These are phyloP conservation scores for Eimeria maxima DNA, from an alignment of 169 alveolate genomes.

Conservation along the genomic window DNA sequence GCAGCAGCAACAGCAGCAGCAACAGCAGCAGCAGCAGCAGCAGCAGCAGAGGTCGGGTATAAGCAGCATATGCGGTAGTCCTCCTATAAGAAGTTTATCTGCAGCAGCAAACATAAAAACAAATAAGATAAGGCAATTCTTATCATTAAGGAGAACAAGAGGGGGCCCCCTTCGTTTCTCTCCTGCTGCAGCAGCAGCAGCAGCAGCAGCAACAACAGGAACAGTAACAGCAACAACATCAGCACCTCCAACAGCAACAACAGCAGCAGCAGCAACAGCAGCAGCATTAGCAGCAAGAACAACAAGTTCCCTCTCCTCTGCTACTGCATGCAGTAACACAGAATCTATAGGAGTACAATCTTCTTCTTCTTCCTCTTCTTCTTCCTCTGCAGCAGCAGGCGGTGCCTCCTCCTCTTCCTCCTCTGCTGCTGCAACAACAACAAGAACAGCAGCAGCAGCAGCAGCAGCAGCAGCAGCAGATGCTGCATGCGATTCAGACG, in stretches of 20 bases:
- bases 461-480: not conserved
- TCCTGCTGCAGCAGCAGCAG: constrained; percentile 12
- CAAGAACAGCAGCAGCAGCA: not conserved
- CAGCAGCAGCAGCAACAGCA: constrained; percentile 25
- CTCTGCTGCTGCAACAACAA: not conserved
- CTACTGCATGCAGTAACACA: not conserved
- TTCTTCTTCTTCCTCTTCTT: not conserved
- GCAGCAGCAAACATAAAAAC: not conserved
- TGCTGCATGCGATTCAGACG: constrained; percentile 1
- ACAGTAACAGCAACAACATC: not conserved
- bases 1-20: constrained; percentile 70
- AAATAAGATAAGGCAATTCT: not conserved
- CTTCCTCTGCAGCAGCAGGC: constrained; percentile 19
- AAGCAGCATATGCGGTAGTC: not conserved
- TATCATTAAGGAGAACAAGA: not conserved
- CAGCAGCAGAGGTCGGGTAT: not conserved
- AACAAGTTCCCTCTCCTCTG: too few species aligned
- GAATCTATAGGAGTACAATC: too few species aligned
- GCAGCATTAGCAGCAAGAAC: not conserved
- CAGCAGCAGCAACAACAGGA: not conserved
- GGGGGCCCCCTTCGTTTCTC: too few species aligned
- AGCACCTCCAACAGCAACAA: not conserved
- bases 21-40: constrained; percentile 51
- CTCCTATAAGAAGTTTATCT: not conserved
- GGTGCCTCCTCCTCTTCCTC: too few species aligned